phyloP scores from a whole-genome alignment of 495 filamentous ascomycete species.

The Ramalina intermedia region DNA sequence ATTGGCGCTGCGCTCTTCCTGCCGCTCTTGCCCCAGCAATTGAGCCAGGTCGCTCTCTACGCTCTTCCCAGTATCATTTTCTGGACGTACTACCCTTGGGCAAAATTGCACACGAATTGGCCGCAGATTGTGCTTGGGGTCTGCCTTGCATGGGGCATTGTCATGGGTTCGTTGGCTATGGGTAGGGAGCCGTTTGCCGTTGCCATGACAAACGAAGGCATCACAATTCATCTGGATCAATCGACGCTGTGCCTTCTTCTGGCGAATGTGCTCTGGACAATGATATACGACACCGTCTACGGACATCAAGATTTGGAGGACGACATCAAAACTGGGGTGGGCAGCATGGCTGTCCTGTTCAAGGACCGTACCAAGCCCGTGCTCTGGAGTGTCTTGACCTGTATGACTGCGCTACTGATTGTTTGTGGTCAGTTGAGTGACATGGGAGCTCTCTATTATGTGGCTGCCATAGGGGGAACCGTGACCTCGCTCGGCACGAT shows the following conservation, averaged over 20 bases:
- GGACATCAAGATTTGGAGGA: conserved; percentile 30
- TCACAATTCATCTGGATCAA: neutral
- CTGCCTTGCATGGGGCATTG: conserved; percentile 15
- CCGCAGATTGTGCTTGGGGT: conserved; percentile 23
- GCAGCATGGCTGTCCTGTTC: conserved; percentile 24
- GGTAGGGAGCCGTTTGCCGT: conserved; percentile 10
- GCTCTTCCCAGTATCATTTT: conserved; percentile 1
- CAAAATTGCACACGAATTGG: conserved; percentile 21
- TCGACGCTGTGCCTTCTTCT: conserved; percentile 10
- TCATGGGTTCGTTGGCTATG: conserved; percentile 12
- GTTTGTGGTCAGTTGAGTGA: conserved; percentile 14
- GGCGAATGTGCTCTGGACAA: conserved; percentile 24
- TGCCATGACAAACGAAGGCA: neutral
- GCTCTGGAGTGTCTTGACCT: conserved; percentile 15
- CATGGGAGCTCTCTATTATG: conserved; percentile 17
- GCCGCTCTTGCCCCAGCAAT: neutral
- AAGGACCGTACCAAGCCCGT: conserved; percentile 19
- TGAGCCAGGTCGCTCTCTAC: neutral
- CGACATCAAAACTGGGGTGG: conserved; percentile 28
- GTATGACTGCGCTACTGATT: conserved; percentile 16
- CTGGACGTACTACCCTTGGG: conserved; percentile 18
- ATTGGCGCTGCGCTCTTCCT: neutral
- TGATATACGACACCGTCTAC: conserved; percentile 34
- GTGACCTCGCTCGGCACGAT: conserved; percentile 20
- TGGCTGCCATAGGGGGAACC: conserved; percentile 17